Evolutionary conservation across 768 basidiomycete species (phyloP).

Genomic region (Boletus tylopilopsis): DNA sequence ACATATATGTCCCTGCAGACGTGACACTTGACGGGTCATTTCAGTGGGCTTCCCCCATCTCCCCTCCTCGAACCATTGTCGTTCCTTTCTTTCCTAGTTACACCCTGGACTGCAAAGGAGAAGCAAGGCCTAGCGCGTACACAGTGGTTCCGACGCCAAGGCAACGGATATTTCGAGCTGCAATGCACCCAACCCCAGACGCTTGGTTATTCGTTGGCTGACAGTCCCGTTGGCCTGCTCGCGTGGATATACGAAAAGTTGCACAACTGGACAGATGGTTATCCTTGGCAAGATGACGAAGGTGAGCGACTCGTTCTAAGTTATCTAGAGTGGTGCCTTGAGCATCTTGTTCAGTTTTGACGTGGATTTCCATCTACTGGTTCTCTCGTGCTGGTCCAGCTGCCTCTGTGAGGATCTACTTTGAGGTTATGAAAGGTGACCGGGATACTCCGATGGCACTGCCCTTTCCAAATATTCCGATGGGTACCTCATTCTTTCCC

Average conservation of each 20-base stretch:
- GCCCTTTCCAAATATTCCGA: conserved; percentile 32
- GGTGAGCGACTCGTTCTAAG: conserved; percentile 25
- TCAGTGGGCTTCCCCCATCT: conserved; percentile 31
- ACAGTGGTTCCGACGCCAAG: conserved; percentile 14
- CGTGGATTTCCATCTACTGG: conserved; percentile 56
- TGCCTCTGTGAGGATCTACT: conserved; percentile 55
- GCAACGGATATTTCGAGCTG: conserved; percentile 28
- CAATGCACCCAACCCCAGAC: conserved; percentile 49
- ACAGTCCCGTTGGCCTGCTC: conserved; percentile 52
- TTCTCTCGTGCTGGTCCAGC: conserved; percentile 59
- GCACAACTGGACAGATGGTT: conserved; percentile 44
- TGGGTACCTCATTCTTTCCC: conserved; percentile 50
- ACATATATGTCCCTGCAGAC: too few relatives aligned
- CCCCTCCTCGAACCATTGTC: conserved; percentile 18
- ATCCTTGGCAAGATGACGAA: conserved; percentile 56
- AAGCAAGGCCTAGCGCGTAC: conserved; percentile 19
- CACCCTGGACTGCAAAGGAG: conserved; percentile 26
- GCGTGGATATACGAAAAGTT: conserved; percentile 53
- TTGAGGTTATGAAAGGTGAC: conserved; percentile 34
- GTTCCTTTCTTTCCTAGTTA: conserved; percentile 25
- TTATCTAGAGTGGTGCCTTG: neutral
- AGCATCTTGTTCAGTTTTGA: conserved; percentile 42
- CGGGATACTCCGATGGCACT: neutral
- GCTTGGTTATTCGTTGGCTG: conserved; percentile 48
- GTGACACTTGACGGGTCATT: neutral